phyloP scores from a whole-genome alignment of 768 basidiomycete genomes.

The Mycena indigotica region DNA sequence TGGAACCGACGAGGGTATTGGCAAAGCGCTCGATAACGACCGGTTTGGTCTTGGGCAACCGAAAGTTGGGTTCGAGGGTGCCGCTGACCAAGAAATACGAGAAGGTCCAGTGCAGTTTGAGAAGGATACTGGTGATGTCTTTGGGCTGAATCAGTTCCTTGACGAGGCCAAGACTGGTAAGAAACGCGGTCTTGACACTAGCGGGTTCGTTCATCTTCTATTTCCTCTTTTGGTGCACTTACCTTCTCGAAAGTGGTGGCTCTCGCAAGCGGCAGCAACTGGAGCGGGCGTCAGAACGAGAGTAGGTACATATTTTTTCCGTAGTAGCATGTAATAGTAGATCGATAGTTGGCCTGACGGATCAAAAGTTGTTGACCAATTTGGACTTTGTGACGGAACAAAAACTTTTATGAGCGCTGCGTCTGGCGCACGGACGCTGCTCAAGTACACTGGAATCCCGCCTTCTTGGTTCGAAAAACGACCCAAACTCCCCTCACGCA shows the following conservation, averaged over 20 bases:
- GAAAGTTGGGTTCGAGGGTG: conserved; percentile 88
- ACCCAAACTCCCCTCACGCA: conserved; percentile 85
- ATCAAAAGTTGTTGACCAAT: too few relatives aligned
- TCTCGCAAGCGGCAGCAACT: conserved; percentile 61
- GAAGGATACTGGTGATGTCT: conserved; percentile 96
- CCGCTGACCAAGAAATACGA: conserved; percentile 77
- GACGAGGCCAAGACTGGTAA: conserved; percentile 96
- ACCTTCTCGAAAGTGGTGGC: conserved; percentile 35
- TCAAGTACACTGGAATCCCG: conserved; percentile 69
- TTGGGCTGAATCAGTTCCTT: conserved; percentile 95
- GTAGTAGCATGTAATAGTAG: not conserved
- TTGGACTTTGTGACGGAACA: not conserved
- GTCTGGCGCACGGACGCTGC: conserved; percentile 63
- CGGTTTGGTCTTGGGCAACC: conserved; percentile 89
- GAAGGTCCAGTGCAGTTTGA: conserved; percentile 99
- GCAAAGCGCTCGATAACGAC: conserved; percentile 88
- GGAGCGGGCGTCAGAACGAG: conserved; percentile 43
- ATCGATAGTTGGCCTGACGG: too few relatives aligned
- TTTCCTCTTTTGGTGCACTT: conserved; percentile 1
- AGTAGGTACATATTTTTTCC: conserved; percentile 21
- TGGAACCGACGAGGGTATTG: conserved; percentile 94
- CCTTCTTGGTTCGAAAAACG: conserved; percentile 82
- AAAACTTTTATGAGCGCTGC: conserved; percentile 4
- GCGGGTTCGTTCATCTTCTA: conserved; percentile 54
- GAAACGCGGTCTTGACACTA: conserved; percentile 83